These are phyloP conservation scores for Eutypella sp. DNA, from an alignment of 2,329 filamentous ascomycete species.

Conservation along the genomic window DNA sequence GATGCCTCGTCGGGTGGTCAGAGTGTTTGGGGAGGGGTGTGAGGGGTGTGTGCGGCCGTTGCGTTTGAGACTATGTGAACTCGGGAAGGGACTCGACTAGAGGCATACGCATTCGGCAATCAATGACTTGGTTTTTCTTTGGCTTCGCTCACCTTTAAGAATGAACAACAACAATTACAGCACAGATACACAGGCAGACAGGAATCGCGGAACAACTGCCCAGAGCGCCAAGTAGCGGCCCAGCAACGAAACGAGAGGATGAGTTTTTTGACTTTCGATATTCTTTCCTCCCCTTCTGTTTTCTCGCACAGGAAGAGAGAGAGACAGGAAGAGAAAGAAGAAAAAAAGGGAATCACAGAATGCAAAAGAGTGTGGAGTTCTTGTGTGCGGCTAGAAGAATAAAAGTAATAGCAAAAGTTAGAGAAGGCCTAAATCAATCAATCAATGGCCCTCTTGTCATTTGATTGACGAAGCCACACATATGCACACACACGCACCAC, in stretches of 20 bases:
- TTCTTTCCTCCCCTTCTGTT: too few species aligned
- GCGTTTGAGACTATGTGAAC: background rate
- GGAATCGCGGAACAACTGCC: conserved; percentile 36
- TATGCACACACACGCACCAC: background rate
- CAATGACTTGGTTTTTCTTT: background rate
- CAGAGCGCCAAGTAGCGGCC: conserved; percentile 43
- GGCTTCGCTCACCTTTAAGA: conserved; percentile 26
- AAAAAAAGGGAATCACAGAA: conserved; percentile 30
- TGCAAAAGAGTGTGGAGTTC: conserved; percentile 40
- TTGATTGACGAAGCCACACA: conserved; percentile 1
- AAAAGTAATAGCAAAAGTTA: too few species aligned
- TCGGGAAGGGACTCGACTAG: conserved; percentile 1
- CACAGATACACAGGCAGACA: too few species aligned
- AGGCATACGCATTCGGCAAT: background rate
- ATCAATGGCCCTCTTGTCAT: conserved; percentile 12
- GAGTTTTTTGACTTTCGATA: too few species aligned
- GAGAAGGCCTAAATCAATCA: too few species aligned
- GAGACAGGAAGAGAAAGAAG: too few species aligned
- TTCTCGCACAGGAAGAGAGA: conserved; percentile 4
- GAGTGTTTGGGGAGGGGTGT: background rate
- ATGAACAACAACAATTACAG: conserved; percentile 31
- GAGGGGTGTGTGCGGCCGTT: background rate
- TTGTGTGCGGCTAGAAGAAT: conserved; percentile 30
- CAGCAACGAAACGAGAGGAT: conserved; percentile 29
- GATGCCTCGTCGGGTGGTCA: background rate